Percentiles rank a stretch among this genome's conserved stretches.
Conservation (phyloP, 257 asterid genomes). For the Nemophila menziesii region DNA sequence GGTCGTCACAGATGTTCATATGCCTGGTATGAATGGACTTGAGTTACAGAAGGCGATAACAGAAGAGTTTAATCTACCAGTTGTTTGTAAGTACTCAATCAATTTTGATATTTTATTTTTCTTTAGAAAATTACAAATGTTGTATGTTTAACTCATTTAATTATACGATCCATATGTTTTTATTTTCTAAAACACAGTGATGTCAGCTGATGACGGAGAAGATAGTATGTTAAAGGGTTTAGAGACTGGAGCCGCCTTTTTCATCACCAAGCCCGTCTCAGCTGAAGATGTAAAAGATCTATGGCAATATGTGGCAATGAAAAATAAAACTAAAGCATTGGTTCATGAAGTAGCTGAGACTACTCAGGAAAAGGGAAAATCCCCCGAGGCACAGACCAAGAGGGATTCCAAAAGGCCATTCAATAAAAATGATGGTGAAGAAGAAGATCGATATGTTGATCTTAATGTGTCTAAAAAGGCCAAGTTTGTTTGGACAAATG, state of each 20-base stretch:
- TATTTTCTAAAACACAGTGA: no score
- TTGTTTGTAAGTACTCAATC: constrained; percentile 29
- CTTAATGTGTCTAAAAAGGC: constrained; percentile 16
- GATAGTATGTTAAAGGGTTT: constrained; percentile 18
- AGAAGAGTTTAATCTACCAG: constrained; percentile 41
- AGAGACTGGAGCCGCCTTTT: constrained; percentile 32
- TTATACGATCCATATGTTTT: no score
- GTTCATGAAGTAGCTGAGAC: constrained; percentile 8
- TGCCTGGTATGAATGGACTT: constrained; percentile 49
- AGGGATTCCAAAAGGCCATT: constrained; percentile 14
- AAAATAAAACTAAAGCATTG: constrained; percentile 13
- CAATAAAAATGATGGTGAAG: constrained; percentile 1
- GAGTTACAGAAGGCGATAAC: constrained; percentile 31
- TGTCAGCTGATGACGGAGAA: constrained; percentile 38
- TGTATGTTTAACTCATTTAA: no score
- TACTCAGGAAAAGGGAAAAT: not conserved
- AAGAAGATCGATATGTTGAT: constrained; percentile 11
- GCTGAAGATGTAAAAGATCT: constrained; percentile 32
- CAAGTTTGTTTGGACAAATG: constrained; percentile 40
- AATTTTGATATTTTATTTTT: no score
- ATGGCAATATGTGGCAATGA: constrained; percentile 35
- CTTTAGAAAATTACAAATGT: no score
- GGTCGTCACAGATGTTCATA: constrained; percentile 38
- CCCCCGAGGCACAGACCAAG: not conserved
- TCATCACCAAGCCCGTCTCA: constrained; percentile 33